These are phyloP conservation scores for Apiotrichum sp. DNA, from an alignment of 1,284 basidiomycete genomes.

Conservation along the genomic window DNA sequence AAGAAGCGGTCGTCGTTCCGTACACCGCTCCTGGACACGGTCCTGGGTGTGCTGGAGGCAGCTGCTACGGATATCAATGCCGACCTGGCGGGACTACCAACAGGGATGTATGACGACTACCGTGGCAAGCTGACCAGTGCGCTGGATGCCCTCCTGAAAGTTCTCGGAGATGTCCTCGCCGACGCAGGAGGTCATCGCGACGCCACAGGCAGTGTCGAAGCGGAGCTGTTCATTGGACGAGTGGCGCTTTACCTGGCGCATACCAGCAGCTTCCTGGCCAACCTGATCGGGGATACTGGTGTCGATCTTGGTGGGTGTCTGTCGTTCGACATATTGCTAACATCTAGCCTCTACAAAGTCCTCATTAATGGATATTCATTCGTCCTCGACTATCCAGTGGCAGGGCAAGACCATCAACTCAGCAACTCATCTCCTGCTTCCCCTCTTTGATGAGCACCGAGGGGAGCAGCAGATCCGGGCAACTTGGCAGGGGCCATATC, in stretches of 20 bases:
- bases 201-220: constrained; percentile 27
- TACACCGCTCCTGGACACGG: constrained; percentile 37
- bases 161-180: constrained; percentile 28
- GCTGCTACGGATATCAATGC: constrained; percentile 27
- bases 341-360: constrained; percentile 1
- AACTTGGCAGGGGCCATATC: constrained; percentile 34
- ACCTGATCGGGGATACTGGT: constrained; percentile 20
- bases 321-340: not conserved
- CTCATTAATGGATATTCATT: constrained; percentile 26
- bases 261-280: constrained; percentile 25
- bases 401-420: constrained; percentile 17
- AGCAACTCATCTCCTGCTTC: constrained; percentile 19
- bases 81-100: constrained; percentile 32
- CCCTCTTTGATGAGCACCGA: constrained; percentile 24
- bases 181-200: constrained; percentile 19
- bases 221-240: constrained; percentile 40
- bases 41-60: constrained; percentile 32
- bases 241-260: constrained; percentile 38
- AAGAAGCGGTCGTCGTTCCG: constrained; percentile 33
- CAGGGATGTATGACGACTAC: constrained; percentile 22
- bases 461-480: constrained; percentile 24
- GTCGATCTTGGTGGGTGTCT: constrained; percentile 18
- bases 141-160: constrained; percentile 24
- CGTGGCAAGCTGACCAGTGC: constrained; percentile 17
- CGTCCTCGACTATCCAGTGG: constrained; percentile 29